phyloP scores from a whole-genome alignment of 805 yeast genomes.

The Brettanomyces bruxellensis region DNA sequence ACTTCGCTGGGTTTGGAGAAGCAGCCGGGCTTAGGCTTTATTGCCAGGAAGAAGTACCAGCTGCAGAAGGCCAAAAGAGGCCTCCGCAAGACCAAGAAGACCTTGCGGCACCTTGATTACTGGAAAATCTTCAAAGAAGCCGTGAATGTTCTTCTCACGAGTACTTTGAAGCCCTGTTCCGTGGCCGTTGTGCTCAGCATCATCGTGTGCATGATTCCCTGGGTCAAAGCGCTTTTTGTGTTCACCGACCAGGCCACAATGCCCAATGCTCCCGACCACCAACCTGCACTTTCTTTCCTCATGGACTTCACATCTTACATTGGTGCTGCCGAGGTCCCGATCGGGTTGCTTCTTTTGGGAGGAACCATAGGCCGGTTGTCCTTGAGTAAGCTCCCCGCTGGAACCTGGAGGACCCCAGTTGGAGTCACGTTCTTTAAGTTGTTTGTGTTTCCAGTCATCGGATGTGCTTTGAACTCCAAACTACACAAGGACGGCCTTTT shows the following conservation, averaged over 20 bases:
- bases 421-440: constrained; percentile 50
- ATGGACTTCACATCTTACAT: constrained; percentile 76
- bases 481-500: constrained; percentile 57
- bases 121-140: not conserved
- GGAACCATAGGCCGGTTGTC: constrained; percentile 78
- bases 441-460: constrained; percentile 70
- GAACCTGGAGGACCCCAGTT: constrained; percentile 62
- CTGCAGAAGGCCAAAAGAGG: not conserved
- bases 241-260: constrained; percentile 37
- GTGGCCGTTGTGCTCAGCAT: constrained; percentile 58
- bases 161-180: constrained; percentile 51
- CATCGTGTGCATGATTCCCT: constrained; percentile 75
- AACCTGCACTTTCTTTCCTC: constrained; percentile 76
- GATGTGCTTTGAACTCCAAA: constrained; percentile 58
- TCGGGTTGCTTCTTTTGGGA: constrained; percentile 75
- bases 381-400: constrained; percentile 50
- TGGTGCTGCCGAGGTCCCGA: constrained; percentile 83
- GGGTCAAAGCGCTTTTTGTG: constrained; percentile 66
- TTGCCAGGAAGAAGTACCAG: not conserved
- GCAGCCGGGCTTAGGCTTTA: not conserved
- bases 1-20: not conserved
- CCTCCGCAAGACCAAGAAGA: not conserved
- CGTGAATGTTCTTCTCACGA: not conserved
- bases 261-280: constrained; percentile 72
- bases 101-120: constrained; percentile 2